phyloP scores from a whole-genome alignment of 2,329 filamentous ascomycete species.

The Thermomyces lanuginosus region DNA sequence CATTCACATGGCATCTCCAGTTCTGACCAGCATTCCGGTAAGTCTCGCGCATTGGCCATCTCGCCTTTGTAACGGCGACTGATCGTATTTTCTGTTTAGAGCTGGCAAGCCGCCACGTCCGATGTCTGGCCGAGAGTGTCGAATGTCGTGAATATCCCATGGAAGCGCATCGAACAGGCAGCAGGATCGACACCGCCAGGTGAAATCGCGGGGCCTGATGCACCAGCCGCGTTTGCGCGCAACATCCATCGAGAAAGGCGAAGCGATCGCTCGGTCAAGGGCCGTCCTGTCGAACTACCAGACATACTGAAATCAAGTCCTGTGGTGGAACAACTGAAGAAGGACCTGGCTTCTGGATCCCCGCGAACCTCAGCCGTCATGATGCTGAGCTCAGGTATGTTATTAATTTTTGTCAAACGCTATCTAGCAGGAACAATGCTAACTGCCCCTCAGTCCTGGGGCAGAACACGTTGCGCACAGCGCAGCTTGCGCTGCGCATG shows the following conservation, averaged over 20 bases:
- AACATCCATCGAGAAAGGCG: constrained; percentile 3
- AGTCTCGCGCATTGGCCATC: constrained; percentile 8
- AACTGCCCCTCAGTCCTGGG: constrained; percentile 1
- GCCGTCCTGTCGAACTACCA: constrained; percentile 9
- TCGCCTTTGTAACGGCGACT: not conserved
- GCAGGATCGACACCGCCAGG: no score
- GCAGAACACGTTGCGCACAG: constrained; percentile 5
- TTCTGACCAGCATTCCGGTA: constrained; percentile 33
- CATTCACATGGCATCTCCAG: constrained; percentile 36
- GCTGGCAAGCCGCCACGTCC: constrained; percentile 26
- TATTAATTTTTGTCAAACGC: no score
- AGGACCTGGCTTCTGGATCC: constrained; percentile 9
- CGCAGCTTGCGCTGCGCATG: constrained; percentile 9
- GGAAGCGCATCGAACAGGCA: constrained; percentile 19
- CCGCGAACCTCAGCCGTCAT: no score
- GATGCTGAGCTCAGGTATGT: not conserved
- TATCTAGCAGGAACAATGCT: not conserved
- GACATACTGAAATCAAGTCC: constrained; percentile 14
- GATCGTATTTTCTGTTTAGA: constrained; percentile 20
- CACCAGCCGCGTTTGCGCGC: constrained; percentile 9
- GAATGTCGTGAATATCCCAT: constrained; percentile 21
- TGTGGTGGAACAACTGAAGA: constrained; percentile 12
- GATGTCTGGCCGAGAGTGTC: constrained; percentile 31
- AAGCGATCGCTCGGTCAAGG: constrained; percentile 4
- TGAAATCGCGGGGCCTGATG: no score